Evolutionary conservation across 805 yeast species (phyloP), one percentile per base, ranked within the genome.

Genomic region (Candida vartiovaarae): DNA sequence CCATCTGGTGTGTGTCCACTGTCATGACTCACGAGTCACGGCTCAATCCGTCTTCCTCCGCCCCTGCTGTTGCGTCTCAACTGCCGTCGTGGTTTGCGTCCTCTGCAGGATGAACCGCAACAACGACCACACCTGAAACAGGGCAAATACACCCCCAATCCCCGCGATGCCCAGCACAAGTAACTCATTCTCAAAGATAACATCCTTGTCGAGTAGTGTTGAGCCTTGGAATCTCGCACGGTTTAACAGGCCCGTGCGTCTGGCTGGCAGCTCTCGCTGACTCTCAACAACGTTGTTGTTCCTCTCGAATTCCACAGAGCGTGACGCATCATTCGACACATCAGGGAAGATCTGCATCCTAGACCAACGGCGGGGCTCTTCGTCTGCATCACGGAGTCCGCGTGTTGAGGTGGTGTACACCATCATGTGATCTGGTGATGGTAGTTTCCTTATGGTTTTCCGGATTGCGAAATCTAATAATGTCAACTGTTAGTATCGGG

Each of bases 341-440:
- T 77, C 81, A 29, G 78, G 70, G 55, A 84, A 83, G 2, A 81
- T 68, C 43, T 66, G 68, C 41, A 55, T 57, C 41, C 48, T 63
- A 44, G 31, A 68, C 66, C 61, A 63, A 40, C 55, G 56, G 5
- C 11, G 41, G 20, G 39, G 59, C 49, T 45, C 72, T 41, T 49
- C 49, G 34, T 36, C 45, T 34, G 28, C 48, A 38, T 59, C 59
- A n/a, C 56, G 53, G 3, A 52, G 49, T 3, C 44, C 45, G 3
- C 66, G 59, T 4, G 57, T 52, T 8, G 60, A 38, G 0, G 82
- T 69, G 0, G 89, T 77, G 45, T 79, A 67, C 2, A 87, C 60
- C 2, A 89, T 63, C 2, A 88, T 68, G 43, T 72, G 74, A 47
- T 76, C 75, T 0, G 96, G 95, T 0, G 90, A 71, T 1, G 96